Base-by-base conservation (phyloP, 805 yeast genomes). In the Metschnikowia amazonensis region DNA sequence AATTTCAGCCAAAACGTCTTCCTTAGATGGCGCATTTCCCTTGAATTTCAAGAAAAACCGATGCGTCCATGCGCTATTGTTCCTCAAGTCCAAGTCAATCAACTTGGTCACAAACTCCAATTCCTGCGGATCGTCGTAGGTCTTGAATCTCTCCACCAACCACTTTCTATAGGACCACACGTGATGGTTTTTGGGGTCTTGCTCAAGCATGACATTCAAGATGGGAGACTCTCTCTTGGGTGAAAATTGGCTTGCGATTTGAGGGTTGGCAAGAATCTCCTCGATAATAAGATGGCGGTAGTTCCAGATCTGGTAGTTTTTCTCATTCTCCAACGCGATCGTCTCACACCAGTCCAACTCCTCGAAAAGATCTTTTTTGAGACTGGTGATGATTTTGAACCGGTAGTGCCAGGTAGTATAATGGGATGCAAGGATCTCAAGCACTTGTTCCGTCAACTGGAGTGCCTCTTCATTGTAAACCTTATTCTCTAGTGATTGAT, bases 221-320 rank as follows among this genome's bases (percentile, higher is more conserved):
- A 89, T 73, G 2, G 86, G 84, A 42, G 73, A 72, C 60, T 94
- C 98, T 30, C 82, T 67, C 34, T 65, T 69, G 2, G 75, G 64
- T 36, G 69, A 55, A 54, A 74, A 74, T 46, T 45, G 47, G 11
- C 27, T 24, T 5, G 48, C 53, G 5, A 38, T 24, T 50, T 46
- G 41, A 49, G 43, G 37, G 18, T 44, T 46, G 11, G 27, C 40
- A 42, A 61, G n/a, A 29, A 69, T 61, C 44, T 53, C 39, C 34
- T 72, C 72, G 44, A 85, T 66, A 7, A 92, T 60, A 28, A 81
- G 68, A 58, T 85, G 90, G 46, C 97, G 77, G 60, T 92, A 90
- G 56, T 90, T 87, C 97, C 98, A 94, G n/a, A 92, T 84, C 64
- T 94, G 99, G 66, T 94, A 94, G 69, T 90, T 92, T 63, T 94